Conservation (phyloP, 2,329 filamentous ascomycete genomes). For the Cordyceps farinosa region DNA sequence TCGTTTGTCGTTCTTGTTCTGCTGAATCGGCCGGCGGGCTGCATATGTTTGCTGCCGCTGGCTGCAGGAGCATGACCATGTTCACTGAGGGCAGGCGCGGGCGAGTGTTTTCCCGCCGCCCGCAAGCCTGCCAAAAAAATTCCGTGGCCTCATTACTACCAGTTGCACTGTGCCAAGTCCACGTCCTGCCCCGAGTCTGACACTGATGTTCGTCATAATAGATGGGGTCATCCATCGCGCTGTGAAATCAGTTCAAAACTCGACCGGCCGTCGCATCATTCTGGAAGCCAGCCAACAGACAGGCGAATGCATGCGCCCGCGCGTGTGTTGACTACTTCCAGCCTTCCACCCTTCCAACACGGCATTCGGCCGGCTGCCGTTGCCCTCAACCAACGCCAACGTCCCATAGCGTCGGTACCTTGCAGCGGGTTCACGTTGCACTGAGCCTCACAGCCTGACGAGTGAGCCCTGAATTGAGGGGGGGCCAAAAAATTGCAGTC, state of each 20-base stretch:
- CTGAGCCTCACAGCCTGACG: neutral
- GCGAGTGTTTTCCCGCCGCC: too few relatives aligned
- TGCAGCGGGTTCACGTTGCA: constrained; percentile 6
- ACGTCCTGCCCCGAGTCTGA: too few relatives aligned
- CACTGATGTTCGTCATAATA: neutral
- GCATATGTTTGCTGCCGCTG: neutral
- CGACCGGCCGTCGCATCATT: neutral
- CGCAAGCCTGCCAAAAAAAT: too few relatives aligned
- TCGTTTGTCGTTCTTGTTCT: neutral
- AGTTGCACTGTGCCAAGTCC: too few relatives aligned
- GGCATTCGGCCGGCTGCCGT: neutral
- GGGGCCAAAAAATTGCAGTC: neutral
- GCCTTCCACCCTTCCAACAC: neutral
- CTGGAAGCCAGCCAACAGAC: neutral
- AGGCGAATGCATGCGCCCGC: neutral
- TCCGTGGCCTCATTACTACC: neutral
- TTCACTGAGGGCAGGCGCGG: neutral
- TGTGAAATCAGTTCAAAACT: neutral
- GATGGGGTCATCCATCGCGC: neutral
- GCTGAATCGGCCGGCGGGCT: neutral
- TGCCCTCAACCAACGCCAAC: neutral
- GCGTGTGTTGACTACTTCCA: neutral
- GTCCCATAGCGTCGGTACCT: constrained; percentile 5
- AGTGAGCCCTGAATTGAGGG: neutral
- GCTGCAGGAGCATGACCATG: neutral